These are phyloP conservation scores for Trichophyton rubrum DNA, from an alignment of 2,329 filamentous ascomycete genomes.

Conservation along the genomic window DNA sequence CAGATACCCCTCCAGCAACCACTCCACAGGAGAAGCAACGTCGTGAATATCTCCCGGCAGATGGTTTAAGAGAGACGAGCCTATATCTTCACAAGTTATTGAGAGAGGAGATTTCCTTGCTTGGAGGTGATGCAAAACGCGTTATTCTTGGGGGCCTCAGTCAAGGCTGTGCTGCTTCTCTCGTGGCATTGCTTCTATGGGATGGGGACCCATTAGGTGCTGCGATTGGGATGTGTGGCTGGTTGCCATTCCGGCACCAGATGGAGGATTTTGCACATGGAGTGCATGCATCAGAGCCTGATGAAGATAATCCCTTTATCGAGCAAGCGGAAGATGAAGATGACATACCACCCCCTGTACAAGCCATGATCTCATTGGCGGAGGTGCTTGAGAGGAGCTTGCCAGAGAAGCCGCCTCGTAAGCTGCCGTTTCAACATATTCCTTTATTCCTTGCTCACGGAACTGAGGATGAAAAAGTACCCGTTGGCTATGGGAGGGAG, in stretches of 20 bases:
- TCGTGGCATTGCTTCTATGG: too few relatives aligned
- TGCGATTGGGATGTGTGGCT: slow-evolving; percentile 39
- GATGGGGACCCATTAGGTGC: slow-evolving; percentile 24
- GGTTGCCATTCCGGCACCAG: slow-evolving; percentile 28
- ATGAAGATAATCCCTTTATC: background rate
- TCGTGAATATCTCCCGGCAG: background rate
- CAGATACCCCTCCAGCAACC: slow-evolving; percentile 27
- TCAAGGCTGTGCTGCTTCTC: too few relatives aligned
- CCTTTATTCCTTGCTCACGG: slow-evolving; percentile 38
- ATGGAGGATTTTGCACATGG: background rate
- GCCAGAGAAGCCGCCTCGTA: background rate
- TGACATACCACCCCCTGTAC: background rate
- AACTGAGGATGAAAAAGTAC: slow-evolving; percentile 30
- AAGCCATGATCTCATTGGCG: background rate
- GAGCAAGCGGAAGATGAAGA: background rate
- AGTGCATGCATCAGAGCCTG: background rate
- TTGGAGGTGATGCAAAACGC: slow-evolving; percentile 17
- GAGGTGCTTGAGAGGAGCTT: background rate
- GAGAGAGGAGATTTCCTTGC: background rate
- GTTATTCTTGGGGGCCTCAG: too few relatives aligned
- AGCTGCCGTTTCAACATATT: slow-evolving; percentile 13
- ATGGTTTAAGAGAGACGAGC: background rate
- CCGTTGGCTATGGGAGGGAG: slow-evolving; percentile 22
- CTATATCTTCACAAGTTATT: background rate
- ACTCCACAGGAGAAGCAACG: background rate